Base-by-base conservation (phyloP, 2,329 filamentous ascomycete species). In the Talaromyces sp. region DNA sequence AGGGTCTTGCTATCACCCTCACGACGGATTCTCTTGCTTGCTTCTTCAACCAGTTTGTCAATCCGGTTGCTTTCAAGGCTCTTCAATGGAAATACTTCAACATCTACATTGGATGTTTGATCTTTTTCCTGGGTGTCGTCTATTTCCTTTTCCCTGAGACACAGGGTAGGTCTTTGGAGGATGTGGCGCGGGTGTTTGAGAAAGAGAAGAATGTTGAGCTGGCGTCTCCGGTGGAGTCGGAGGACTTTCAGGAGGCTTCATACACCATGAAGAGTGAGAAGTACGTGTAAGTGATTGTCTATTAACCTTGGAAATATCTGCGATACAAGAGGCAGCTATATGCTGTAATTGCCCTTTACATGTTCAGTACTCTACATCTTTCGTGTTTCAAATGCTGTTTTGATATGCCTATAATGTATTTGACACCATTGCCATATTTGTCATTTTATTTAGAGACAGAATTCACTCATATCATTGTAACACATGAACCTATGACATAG, bases 1-100 rank as follows among this genome's bases (percentile, higher is more conserved):
- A 69, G 51, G 73, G 70, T 5, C 57, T 70, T 33, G 65, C 69
- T 24, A 55, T 68, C 20, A 64, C 58, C 13, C 57, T 67, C 13
- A 33, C 61, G 54, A 47, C 66, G 47, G 62, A 67, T 65, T 60
- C 61, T 2, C 45, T 64, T 3, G 65, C 63, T 4, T 60, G 68
- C 63, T 65, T 62, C 40, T 76, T 76, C 60, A 76, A 77, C 57
- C 68, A 70, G 49, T 77, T 73, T 47, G 74, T 73, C 33, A 77
- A 76, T 53, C 76, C 75, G 0, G 70, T 77, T 4, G 74, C 71
- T 0, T 68, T 78, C 47, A 55, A 64, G 1, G 64, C 55, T 0
- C 70, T 78, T 10, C 62, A 56, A 0, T 78, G 75, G 73, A 72
- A 66, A 43, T 77, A 76, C 52, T 78, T 74, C 41, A 68, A 72